Percentiles rank a stretch among this genome's conserved stretches.
phyloP scores from a whole-genome alignment of 768 basidiomycete genomes.

The Suillus subalutaceus region DNA sequence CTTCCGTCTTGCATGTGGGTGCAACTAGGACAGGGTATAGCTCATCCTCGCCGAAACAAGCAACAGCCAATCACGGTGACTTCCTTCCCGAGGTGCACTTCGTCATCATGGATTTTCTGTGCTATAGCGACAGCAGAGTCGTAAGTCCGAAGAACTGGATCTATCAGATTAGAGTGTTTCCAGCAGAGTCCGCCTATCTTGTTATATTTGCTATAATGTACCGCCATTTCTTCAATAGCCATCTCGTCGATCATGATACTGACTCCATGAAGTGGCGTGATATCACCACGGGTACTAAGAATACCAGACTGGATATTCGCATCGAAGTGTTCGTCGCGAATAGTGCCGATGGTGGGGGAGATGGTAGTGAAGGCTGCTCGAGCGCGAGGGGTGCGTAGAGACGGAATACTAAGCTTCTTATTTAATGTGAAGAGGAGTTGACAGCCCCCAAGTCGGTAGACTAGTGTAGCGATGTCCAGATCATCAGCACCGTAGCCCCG shows the following conservation, averaged over 20 bases:
- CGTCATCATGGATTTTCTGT: not conserved
- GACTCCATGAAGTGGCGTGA: conserved; percentile 8
- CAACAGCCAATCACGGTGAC: conserved; percentile 14
- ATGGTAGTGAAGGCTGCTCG: conserved; percentile 11
- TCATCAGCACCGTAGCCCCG: not conserved
- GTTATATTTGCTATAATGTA: conserved; percentile 13
- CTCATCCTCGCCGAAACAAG: conserved; percentile 8
- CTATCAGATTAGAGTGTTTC: conserved; percentile 11
- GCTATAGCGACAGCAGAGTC: conserved; percentile 7
- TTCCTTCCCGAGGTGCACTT: conserved; percentile 19
- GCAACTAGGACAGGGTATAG: conserved; percentile 17
- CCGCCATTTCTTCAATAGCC: conserved; percentile 17
- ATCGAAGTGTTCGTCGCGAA: conserved; percentile 6
- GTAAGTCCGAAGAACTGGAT: conserved; percentile 7
- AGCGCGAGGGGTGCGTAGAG: conserved; percentile 16
- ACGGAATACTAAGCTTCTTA: conserved; percentile 14
- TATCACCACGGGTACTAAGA: not conserved
- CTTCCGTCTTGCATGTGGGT: conserved; percentile 18
- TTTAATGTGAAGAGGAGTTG: conserved; percentile 19
- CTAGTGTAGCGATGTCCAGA: conserved; percentile 15
- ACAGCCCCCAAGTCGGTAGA: conserved; percentile 15
- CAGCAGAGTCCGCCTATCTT: conserved; percentile 18
- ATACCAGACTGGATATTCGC: conserved; percentile 17
- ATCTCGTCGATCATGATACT: conserved; percentile 18
- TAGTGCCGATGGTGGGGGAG: conserved; percentile 15